A percentile compares a stretch with the other conserved stretches of the same genome.
Conservation (phyloP, 2,329 filamentous ascomycete genomes). For the Scleromitrula shiraiana region DNA sequence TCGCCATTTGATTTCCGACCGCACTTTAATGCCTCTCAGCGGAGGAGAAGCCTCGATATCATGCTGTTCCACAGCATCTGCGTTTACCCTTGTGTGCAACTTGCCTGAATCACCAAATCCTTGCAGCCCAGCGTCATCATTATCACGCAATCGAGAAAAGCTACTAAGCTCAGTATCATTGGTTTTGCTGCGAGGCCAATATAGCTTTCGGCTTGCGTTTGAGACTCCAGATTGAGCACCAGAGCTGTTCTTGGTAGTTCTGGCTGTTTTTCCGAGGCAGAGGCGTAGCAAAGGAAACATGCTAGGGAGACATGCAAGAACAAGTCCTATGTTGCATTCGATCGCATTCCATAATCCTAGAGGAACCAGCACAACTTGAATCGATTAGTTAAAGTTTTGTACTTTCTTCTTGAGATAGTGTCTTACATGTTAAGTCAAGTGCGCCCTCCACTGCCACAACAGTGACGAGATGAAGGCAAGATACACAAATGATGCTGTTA, state of each 20-base stretch:
- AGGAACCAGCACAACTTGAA: neutral
- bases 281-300: neutral
- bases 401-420: no score
- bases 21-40: neutral
- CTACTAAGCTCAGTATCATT: neutral
- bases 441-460: neutral
- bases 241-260: neutral
- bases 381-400: neutral
- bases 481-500: neutral
- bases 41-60: neutral
- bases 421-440: neutral
- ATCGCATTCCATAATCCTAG: neutral
- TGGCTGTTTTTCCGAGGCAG: neutral
- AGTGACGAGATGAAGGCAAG: neutral
- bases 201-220: neutral
- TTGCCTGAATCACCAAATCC: neutral
- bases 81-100: neutral
- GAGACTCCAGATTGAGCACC: neutral
- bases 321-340: neutral
- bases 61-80: neutral
- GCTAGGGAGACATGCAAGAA: neutral
- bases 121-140: neutral
- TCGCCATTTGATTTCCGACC: neutral
- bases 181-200: neutral
- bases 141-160: neutral